Percentiles rank a stretch among this genome's conserved stretches.
These are phyloP conservation scores for Penicillium verrucosum DNA, from an alignment of 2,329 filamentous ascomycete species.

Conservation along the genomic window DNA sequence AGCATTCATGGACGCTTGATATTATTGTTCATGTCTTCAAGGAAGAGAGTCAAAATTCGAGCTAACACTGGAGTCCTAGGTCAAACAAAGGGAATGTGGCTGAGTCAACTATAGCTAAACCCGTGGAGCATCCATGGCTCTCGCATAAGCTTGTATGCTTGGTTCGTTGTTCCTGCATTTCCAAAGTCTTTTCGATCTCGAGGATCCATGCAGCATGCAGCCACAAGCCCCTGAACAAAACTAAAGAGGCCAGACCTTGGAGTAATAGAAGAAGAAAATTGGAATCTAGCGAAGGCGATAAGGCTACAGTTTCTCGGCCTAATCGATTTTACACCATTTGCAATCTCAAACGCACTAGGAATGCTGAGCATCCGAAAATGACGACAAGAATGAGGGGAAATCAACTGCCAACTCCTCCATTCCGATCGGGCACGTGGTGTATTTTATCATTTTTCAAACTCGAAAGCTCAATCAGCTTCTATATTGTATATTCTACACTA, in stretches of 20 bases:
- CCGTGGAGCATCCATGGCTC: not conserved
- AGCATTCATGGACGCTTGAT: not conserved
- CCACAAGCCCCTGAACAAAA: not conserved
- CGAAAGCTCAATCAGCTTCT: not conserved
- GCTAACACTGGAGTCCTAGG: not conserved
- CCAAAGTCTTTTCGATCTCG: not conserved
- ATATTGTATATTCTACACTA: not conserved
- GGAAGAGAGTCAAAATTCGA: not conserved
- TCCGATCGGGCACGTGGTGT: conserved; percentile 19
- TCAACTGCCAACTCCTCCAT: conserved; percentile 10
- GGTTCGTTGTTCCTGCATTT: conserved; percentile 2
- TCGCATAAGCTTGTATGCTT: not conserved
- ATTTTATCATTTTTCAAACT: not conserved
- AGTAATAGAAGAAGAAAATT: not conserved
- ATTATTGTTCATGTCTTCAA: not conserved
- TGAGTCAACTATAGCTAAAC: not conserved
- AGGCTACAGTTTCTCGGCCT: not conserved
- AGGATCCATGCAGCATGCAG: conserved; percentile 3
- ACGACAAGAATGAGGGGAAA: conserved; percentile 11
- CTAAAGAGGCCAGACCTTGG: not conserved
- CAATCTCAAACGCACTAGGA: conserved; percentile 14
- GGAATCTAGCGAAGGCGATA: not conserved
- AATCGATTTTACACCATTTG: not conserved
- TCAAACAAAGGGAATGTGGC: not conserved
- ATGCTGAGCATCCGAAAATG: conserved; percentile 10